Percentiles rank a stretch among this genome's conserved stretches.
Conservation (phyloP, 208 protist species). For the Acanthamoeba triangularis region DNA sequence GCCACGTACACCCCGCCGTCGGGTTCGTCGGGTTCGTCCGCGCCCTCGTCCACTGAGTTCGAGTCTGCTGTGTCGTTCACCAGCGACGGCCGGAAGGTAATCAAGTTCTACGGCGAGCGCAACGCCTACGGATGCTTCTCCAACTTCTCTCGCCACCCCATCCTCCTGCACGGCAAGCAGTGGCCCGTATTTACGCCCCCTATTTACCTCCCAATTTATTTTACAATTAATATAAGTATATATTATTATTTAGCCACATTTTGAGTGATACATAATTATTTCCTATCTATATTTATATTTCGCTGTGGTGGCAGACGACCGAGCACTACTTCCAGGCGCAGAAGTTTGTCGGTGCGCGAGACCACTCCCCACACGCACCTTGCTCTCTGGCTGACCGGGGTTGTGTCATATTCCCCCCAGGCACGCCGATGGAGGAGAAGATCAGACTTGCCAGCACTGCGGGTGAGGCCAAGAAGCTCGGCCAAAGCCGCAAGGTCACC, state of each 20-base stretch:
- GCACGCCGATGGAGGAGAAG: conserved; percentile 29
- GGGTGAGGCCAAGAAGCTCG: background rate
- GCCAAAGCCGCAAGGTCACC: background rate
- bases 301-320: background rate
- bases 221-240: too few species aligned
- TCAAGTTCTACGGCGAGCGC: conserved; percentile 53
- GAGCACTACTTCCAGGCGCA: conserved; percentile 77
- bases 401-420: background rate
- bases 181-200: background rate
- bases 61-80: background rate
- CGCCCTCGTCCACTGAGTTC: background rate
- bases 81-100: background rate
- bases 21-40: background rate
- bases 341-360: conserved; percentile 68
- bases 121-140: conserved; percentile 18
- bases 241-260: too few species aligned
- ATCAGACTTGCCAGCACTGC: background rate
- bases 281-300: background rate
- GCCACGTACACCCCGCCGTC: background rate
- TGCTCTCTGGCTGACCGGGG: too few species aligned
- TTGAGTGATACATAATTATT: too few species aligned
- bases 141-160: conserved; percentile 59
- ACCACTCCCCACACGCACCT: background rate
- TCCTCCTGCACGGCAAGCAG: background rate
- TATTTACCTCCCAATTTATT: too few species aligned